A percentile compares a stretch with the other conserved stretches of the same genome.
Evolutionary conservation across 2,329 filamentous ascomycete genomes (phyloP).

Genomic region (Penicillium paneum): DNA sequence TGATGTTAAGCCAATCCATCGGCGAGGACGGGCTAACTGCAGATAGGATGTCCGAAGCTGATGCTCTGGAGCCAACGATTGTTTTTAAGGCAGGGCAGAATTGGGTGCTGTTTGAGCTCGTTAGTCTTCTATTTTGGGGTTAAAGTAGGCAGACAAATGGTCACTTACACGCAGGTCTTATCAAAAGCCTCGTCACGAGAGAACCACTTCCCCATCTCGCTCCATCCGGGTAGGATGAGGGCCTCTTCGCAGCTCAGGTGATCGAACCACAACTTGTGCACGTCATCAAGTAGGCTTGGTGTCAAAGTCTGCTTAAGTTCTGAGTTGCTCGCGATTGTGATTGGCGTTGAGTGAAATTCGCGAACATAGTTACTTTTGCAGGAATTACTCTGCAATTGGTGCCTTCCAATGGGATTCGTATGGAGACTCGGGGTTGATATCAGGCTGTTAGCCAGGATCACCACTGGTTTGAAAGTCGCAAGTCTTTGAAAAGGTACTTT

Average conservation of each 20-base stretch:
- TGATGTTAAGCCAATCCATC: conserved; percentile 44
- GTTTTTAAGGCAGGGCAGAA: conserved; percentile 19
- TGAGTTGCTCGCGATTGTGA: conserved; percentile 3
- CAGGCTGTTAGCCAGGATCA: neutral
- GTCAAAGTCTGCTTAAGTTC: conserved; percentile 16
- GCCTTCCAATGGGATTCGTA: neutral
- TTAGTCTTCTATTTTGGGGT: neutral
- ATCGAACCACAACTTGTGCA: conserved; percentile 26
- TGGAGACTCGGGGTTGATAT: neutral
- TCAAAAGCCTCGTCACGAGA: conserved; percentile 18
- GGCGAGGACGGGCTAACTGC: conserved; percentile 14
- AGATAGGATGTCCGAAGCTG: conserved; percentile 15
- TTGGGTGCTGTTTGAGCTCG: conserved; percentile 10
- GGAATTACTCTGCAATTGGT: neutral
- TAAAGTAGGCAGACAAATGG: neutral
- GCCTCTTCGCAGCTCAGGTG: conserved; percentile 16
- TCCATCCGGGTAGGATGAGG: conserved; percentile 16
- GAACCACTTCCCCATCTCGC: conserved; percentile 24
- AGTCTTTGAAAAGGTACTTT: neutral
- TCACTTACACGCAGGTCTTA: conserved; percentile 19
- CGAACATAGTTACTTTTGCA: neutral
- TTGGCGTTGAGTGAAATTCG: conserved; percentile 5
- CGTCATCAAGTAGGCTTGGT: conserved; percentile 17
- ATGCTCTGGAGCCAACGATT: conserved; percentile 15
- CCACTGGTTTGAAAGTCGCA: neutral